Conservation (phyloP, 345 rosid genomes). For the Luvunga scandens region DNA sequence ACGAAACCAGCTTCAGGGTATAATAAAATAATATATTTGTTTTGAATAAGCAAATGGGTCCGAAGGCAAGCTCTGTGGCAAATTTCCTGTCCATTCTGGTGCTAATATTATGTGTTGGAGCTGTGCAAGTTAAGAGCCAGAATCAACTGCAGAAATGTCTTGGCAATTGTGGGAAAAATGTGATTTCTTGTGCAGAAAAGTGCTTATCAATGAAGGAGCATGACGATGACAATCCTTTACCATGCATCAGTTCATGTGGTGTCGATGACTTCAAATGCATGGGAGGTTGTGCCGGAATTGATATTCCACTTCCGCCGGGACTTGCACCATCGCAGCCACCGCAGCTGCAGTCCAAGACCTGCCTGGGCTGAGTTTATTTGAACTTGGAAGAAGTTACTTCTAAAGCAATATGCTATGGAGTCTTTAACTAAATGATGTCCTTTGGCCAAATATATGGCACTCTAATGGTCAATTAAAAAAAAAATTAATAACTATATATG, state of each 20-base stretch:
- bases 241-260: not conserved
- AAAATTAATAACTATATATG: too few species aligned
- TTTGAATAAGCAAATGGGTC: not conserved
- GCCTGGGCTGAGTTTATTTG: not conserved
- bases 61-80: not conserved
- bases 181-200: not conserved
- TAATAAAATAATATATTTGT: not conserved
- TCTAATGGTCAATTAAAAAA: too few species aligned
- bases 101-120: not conserved
- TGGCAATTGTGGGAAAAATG: not conserved
- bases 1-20: not conserved
- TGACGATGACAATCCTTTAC: not conserved
- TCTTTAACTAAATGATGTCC: not conserved
- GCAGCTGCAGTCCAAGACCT: not conserved
- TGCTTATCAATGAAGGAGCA: not conserved
- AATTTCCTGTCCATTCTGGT: not conserved
- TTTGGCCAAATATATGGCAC: too few species aligned
- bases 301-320: not conserved
- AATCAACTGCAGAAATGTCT: not conserved
- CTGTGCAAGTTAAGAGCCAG: not conserved
- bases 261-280: not conserved
- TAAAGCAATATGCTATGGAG: not conserved
- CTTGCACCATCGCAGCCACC: not conserved
- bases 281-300: not conserved
- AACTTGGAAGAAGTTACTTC: not conserved